Evolutionary conservation across 768 basidiomycete species (phyloP), one percentile per base, ranked within the genome.

Genomic region (Polyporus arcularius): DNA sequence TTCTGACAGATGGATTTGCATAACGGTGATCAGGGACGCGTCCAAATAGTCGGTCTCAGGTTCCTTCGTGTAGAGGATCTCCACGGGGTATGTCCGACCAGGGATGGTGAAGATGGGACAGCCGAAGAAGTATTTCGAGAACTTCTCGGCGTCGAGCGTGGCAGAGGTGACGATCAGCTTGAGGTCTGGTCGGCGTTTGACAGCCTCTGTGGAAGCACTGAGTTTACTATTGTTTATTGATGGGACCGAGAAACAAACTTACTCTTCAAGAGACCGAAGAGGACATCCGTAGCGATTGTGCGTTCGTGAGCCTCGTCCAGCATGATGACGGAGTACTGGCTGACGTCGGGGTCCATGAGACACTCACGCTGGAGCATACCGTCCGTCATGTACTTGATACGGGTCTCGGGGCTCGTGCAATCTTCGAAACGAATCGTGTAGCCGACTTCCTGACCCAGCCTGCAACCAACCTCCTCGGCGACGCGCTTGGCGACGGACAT

Each of bases 311-410:
- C 97, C 77, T 99, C 97, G 72, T 99, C 97, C 72, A 99, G 81
- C 91, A 99, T 99, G 74, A 99, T 79, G 55, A 98, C 94, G 2
- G 93, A 94, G 72, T 99, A 99, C 49, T 87, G 84, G 61, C 87
- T 92, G 72, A 94, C 89, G 61, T 97, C 87, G 5, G 96, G 96
- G 70, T 99, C 97, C 70, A 98, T 92, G 55, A 99, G 79, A 65
- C 90, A 94, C 80, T 99, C 97, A 76, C 97, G 86, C 70, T 98
- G 93, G 28, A 99, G 82, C 94, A 99, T 98, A 79, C 97, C 97
- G 71, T 98, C 97, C 70, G 97, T 99, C 97, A 99, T 98, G 83
- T 97, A 99, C 76, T 98, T 99, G 83, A 99, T 99, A 70, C 91
- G 88, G 3, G 97, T 98, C 76, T 99, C 97, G 4, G 97, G 96